Conservation (phyloP, 306 rosid species). For the Luffa aegyptiaca region DNA sequence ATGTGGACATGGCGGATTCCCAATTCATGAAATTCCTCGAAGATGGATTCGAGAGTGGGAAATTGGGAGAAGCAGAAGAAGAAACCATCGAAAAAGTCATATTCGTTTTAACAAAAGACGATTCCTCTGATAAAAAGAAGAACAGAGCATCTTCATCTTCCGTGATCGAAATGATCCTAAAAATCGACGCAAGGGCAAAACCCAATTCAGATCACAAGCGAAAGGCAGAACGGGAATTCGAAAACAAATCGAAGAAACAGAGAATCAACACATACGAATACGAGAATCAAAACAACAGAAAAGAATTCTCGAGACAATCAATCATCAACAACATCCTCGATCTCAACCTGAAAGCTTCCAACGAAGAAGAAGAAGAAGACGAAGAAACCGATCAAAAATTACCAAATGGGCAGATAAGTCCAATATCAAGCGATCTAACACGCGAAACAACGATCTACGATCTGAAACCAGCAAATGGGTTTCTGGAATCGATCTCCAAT, state of each 20-base stretch:
- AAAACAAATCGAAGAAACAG: slow-evolving; percentile 30
- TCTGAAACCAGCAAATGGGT: slow-evolving; percentile 25
- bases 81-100: slow-evolving; percentile 28
- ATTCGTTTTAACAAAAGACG: slow-evolving; percentile 39
- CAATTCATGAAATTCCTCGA: slow-evolving; percentile 43
- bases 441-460: slow-evolving; percentile 32
- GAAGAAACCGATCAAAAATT: slow-evolving; percentile 18
- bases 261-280: slow-evolving; percentile 24
- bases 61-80: slow-evolving; percentile 35
- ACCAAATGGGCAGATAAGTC: slow-evolving; percentile 29
- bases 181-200: slow-evolving; percentile 22
- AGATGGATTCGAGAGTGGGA: slow-evolving; percentile 45
- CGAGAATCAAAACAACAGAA: slow-evolving; percentile 26
- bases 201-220: slow-evolving; percentile 42
- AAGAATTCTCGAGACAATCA: slow-evolving; percentile 30
- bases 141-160: slow-evolving; percentile 19
- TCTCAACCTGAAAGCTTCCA: slow-evolving; percentile 50
- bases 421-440: slow-evolving; percentile 62
- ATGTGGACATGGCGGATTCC: slow-evolving; percentile 53
- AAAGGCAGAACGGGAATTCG: slow-evolving; percentile 47
- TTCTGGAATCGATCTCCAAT: slow-evolving; percentile 41
- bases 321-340: slow-evolving; percentile 61
- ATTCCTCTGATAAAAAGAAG: slow-evolving; percentile 18
- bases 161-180: slow-evolving; percentile 38
- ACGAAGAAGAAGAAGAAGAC: slow-evolving; percentile 10